These are phyloP conservation scores for Elymus sibiricus DNA, from an alignment of 176 grass and related monocot genomes.

Conservation along the genomic window DNA sequence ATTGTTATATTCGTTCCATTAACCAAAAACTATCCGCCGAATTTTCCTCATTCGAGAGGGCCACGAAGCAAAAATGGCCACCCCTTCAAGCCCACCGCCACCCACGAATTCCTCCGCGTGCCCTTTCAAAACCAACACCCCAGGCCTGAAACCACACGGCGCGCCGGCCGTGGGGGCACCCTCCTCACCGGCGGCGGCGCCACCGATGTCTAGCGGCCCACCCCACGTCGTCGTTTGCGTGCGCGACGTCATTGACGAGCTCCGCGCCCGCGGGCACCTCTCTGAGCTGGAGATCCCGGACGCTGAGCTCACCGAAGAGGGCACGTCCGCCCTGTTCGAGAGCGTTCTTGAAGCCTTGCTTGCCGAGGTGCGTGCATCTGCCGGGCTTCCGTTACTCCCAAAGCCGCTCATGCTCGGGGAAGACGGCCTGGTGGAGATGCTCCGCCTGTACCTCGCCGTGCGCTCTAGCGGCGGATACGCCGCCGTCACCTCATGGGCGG, in stretches of 20 bases:
- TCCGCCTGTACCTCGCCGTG: slow-evolving; percentile 32
- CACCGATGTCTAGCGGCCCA: background rate
- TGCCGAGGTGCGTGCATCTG: background rate
- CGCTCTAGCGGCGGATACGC: slow-evolving; percentile 22
- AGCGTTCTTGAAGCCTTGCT: slow-evolving; percentile 24
- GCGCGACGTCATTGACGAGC: slow-evolving; percentile 21
- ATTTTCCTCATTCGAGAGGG: slow-evolving; percentile 15
- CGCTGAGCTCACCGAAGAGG: background rate
- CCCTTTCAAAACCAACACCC: slow-evolving; percentile 22
- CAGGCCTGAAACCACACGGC: background rate
- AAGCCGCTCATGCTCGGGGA: background rate
- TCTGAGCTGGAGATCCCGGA: background rate
- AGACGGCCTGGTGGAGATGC: slow-evolving; percentile 36
- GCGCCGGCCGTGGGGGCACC: background rate
- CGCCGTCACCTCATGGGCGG: slow-evolving; percentile 25
- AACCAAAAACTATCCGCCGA: background rate
- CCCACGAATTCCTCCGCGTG: background rate
- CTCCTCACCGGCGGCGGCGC: background rate
- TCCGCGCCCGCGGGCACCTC: slow-evolving; percentile 23
- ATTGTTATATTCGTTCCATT: too few relatives aligned
- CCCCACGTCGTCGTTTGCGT: background rate
- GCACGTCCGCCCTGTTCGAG: background rate
- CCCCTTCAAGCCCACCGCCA: slow-evolving; percentile 11
- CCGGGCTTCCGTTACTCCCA: background rate
- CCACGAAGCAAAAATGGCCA: slow-evolving; percentile 16